These are phyloP conservation scores for Lachnum nothofagi DNA, from an alignment of 2,329 filamentous ascomycete species.

Conservation along the genomic window DNA sequence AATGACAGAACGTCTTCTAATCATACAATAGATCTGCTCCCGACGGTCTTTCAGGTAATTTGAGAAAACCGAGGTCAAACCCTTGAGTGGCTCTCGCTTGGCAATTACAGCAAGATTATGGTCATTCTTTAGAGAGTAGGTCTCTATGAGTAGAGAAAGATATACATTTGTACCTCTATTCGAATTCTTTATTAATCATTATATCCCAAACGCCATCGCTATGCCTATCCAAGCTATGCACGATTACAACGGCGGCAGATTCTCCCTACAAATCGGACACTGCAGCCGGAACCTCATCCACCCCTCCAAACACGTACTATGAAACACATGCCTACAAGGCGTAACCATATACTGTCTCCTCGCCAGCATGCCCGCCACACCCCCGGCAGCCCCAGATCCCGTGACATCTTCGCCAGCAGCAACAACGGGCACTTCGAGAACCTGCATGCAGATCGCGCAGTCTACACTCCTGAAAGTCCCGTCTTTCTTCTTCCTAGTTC, in stretches of 20 bases:
- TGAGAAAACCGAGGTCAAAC: too few relatives aligned
- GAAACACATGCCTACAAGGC: slow-evolving; percentile 93
- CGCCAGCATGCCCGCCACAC: slow-evolving; percentile 66
- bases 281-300: slow-evolving; percentile 94
- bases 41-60: too few relatives aligned
- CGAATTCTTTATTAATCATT: background rate
- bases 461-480: slow-evolving; percentile 57
- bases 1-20: too few relatives aligned
- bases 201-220: slow-evolving; percentile 4
- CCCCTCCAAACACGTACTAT: slow-evolving; percentile 82
- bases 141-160: too few relatives aligned
- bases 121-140: too few relatives aligned
- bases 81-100: too few relatives aligned
- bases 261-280: slow-evolving; percentile 92
- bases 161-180: too few relatives aligned
- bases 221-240: background rate
- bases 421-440: slow-evolving; percentile 82
- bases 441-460: slow-evolving; percentile 91
- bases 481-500: slow-evolving; percentile 43
- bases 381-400: slow-evolving; percentile 33
- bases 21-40: too few relatives aligned
- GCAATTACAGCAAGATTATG: too few relatives aligned
- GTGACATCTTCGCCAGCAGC: slow-evolving; percentile 50
- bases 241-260: slow-evolving; percentile 71
- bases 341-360: slow-evolving; percentile 93